These are phyloP conservation scores for Chloranthus sessilifolius DNA, from an alignment of 164 flowering plant species.

Conservation along the genomic window DNA sequence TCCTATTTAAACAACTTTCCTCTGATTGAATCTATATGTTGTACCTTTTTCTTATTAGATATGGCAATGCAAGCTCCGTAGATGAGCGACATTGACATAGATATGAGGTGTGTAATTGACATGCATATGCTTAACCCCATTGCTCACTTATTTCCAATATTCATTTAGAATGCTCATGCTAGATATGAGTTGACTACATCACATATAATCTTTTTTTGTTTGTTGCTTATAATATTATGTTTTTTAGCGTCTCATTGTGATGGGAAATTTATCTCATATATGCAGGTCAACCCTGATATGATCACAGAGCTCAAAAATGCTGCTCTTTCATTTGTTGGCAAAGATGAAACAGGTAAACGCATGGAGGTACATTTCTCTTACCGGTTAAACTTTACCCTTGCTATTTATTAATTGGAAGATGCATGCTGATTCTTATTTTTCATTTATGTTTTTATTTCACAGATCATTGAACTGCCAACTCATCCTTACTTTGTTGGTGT, in stretches of 20 bases:
- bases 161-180: no score
- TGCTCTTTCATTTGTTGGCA: conserved; percentile 81
- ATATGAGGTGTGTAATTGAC: conserved; percentile 87
- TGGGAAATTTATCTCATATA: neutral
- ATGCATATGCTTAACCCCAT: no score
- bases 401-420: no score
- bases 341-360: conserved; percentile 75
- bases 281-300: conserved; percentile 84
- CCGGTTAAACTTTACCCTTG: neutral
- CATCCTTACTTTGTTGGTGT: conserved; percentile 89
- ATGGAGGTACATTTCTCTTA: conserved; percentile 62
- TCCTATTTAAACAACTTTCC: neutral
- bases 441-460: conserved; percentile 12
- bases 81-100: conserved; percentile 98
- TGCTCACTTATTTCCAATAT: no score
- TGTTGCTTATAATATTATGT: no score
- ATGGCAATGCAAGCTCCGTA: conserved; percentile 62
- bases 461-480: conserved; percentile 72
- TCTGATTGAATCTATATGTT: neutral
- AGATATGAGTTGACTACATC: no score
- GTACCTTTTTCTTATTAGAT: conserved; percentile 32
- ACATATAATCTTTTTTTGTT: no score
- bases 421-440: neutral
- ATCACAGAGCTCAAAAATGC: conserved; percentile 61
- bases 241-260: no score